phyloP scores from a whole-genome alignment of 2,329 filamentous ascomycete species.

The Exophiala viscosa region DNA sequence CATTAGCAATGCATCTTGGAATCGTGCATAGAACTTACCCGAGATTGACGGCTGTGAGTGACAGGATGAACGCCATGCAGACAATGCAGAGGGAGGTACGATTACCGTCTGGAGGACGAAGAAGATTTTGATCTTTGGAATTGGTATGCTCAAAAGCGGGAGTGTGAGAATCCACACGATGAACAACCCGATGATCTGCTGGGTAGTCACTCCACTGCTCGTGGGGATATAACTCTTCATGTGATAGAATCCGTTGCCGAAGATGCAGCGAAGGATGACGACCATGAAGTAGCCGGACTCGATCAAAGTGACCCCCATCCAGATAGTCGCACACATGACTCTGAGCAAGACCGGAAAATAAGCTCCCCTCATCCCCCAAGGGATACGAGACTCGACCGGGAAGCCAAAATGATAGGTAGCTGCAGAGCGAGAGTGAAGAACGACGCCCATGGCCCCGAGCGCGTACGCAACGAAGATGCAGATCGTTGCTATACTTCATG shows the following conservation, averaged over 20 bases:
- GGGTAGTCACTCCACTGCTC: slow-evolving; percentile 35
- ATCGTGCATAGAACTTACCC: too few relatives aligned
- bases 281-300: slow-evolving; percentile 25
- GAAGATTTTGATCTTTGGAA: too few relatives aligned
- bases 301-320: slow-evolving; percentile 2
- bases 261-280: slow-evolving; percentile 33
- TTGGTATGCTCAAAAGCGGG: too few relatives aligned
- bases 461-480: slow-evolving; percentile 39
- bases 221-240: slow-evolving; percentile 34
- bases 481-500: too few relatives aligned
- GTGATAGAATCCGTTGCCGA: slow-evolving; percentile 34
- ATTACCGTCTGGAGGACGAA: too few relatives aligned
- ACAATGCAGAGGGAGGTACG: too few relatives aligned
- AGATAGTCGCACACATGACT: slow-evolving; percentile 20
- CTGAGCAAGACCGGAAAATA: slow-evolving; percentile 45
- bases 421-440: slow-evolving; percentile 25
- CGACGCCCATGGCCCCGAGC: slow-evolving; percentile 25
- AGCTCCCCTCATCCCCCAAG: slow-evolving; percentile 42
- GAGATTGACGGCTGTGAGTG: too few relatives aligned
- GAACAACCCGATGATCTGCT: slow-evolving; percentile 30
- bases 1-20: too few relatives aligned
- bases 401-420: slow-evolving; percentile 43
- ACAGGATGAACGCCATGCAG: too few relatives aligned
- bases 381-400: slow-evolving; percentile 37
- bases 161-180: not conserved